phyloP scores from a whole-genome alignment of 106 monocot genomes.

The Agapanthus africanus region DNA sequence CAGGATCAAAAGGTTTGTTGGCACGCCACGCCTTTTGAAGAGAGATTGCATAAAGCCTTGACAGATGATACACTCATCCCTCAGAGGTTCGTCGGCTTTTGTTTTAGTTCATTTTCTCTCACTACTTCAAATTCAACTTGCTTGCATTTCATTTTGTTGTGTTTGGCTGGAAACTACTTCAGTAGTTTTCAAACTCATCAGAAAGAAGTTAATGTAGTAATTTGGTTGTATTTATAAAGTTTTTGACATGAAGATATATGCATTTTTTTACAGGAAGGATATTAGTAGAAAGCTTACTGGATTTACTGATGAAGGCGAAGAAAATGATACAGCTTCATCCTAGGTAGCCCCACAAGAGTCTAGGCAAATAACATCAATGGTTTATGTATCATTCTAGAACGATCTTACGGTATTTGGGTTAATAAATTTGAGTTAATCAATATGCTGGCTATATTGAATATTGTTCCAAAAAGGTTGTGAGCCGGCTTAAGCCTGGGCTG shows the following conservation, averaged over 20 bases:
- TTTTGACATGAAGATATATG: neutral
- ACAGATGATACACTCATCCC: constrained; percentile 6
- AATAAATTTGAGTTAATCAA: too few relatives aligned
- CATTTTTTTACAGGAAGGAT: constrained; percentile 8
- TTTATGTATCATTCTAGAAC: too few relatives aligned
- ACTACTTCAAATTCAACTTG: neutral
- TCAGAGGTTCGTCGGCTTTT: constrained; percentile 6
- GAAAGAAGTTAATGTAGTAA: neutral
- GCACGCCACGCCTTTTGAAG: constrained; percentile 87
- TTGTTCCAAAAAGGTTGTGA: too few relatives aligned
- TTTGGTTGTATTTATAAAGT: neutral
- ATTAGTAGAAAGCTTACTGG: neutral
- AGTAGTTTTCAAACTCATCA: neutral
- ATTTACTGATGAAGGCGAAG: constrained; percentile 3
- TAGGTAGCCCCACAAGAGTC: too few relatives aligned
- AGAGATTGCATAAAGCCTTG: constrained; percentile 58
- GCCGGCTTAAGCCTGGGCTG: too few relatives aligned
- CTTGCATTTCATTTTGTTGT: neutral
- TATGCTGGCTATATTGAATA: too few relatives aligned
- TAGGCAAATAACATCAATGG: too few relatives aligned
- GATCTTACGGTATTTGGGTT: too few relatives aligned
- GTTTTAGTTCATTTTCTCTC: neutral
- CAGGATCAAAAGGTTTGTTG: constrained; percentile 90
- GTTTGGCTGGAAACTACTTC: too few relatives aligned
- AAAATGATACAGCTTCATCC: too few relatives aligned